phyloP scores from a whole-genome alignment of 768 basidiomycete species.

The Boletus rubescentipes region DNA sequence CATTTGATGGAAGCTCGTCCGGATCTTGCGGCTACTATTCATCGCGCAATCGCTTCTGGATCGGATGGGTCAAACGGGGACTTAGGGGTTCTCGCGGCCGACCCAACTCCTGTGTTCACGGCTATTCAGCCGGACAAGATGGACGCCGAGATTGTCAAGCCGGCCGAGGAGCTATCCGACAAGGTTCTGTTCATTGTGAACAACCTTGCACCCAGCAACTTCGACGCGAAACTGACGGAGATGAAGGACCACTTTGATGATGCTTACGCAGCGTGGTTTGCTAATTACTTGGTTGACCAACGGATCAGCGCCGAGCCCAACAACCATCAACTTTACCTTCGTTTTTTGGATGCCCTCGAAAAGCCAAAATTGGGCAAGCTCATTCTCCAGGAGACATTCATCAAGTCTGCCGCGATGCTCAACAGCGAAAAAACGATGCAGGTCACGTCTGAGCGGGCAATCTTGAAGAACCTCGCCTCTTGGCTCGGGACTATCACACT shows the following conservation, averaged over 20 bases:
- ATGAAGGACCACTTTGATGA: slow-evolving; percentile 86
- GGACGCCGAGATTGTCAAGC: slow-evolving; percentile 61
- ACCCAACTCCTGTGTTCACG: slow-evolving; percentile 62
- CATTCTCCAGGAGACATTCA: slow-evolving; percentile 90
- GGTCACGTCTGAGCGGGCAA: slow-evolving; percentile 78
- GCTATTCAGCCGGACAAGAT: slow-evolving; percentile 73
- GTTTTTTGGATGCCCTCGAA: slow-evolving; percentile 85
- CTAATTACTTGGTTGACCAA: slow-evolving; percentile 95
- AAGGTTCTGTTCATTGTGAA: slow-evolving; percentile 97
- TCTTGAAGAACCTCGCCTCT: slow-evolving; percentile 90
- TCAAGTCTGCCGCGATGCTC: slow-evolving; percentile 81
- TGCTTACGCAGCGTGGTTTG: slow-evolving; percentile 90
- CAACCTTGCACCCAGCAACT: slow-evolving; percentile 93
- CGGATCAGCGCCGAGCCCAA: slow-evolving; percentile 96
- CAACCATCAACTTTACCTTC: slow-evolving; percentile 93
- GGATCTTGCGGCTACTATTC: slow-evolving; percentile 70
- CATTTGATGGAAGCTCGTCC: slow-evolving; percentile 85
- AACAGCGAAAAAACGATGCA: slow-evolving; percentile 91
- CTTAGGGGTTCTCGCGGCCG: slow-evolving; percentile 37
- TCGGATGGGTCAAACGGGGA: slow-evolving; percentile 46
- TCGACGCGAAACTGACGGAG: slow-evolving; percentile 82
- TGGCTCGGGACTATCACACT: slow-evolving; percentile 96
- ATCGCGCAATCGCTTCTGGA: slow-evolving; percentile 61
- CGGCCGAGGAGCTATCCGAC: slow-evolving; percentile 88
- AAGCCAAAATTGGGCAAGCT: slow-evolving; percentile 64